Evolutionary conservation across 1,284 basidiomycete genomes (phyloP), one percentile per base, ranked within the genome.

Genomic region (Cryptococcus jaspeensis): DNA sequence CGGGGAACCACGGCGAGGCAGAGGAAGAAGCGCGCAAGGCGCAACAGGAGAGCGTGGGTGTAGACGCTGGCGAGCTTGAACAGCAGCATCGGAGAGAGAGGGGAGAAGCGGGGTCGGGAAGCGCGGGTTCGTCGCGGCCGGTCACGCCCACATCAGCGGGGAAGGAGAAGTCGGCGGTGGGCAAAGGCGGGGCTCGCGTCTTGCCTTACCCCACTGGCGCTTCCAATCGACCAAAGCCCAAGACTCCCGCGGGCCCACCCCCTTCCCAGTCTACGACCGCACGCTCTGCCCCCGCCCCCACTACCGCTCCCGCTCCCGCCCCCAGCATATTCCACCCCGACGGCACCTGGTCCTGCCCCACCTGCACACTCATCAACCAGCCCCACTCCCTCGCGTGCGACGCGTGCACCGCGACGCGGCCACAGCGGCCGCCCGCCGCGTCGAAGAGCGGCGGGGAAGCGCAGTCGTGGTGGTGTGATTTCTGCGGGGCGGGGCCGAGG

Each of bases 321-420:
- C 23, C 47, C 6, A 40, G 32, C 37, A 37, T 15, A 15, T 23
- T 39, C 49, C 42, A 41, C 20, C 43, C 39, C 20, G 8, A 13
- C 25, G 76, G 80, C 28, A 32, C 28, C 53, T 92, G 90, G 90
- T 59, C 81, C 1, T 92, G 90, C 71, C 73, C 78, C 1, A 74
- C 76, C 12, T 93, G 90, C 75, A 92, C 90, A 2, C 81, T 90
- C 23, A 59, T 85, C 44, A 92, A 93, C 67, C 62, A 73, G 1
- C 57, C 78, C 1, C 64, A 78, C 42, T 72, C 79, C 1, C 69
- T 83, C 40, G 79, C 83, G 39, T 92, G 89, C 67, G 82, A 83
- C 5, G 85, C 84, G 3, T 92, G 90, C 68, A 65, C 78, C 13
- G 71, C 81, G 1, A 73, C 75, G 23, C 83, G 83, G 39, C 85